Base-by-base conservation (phyloP, 345 rosid genomes). In the Cardamine occulta region DNA sequence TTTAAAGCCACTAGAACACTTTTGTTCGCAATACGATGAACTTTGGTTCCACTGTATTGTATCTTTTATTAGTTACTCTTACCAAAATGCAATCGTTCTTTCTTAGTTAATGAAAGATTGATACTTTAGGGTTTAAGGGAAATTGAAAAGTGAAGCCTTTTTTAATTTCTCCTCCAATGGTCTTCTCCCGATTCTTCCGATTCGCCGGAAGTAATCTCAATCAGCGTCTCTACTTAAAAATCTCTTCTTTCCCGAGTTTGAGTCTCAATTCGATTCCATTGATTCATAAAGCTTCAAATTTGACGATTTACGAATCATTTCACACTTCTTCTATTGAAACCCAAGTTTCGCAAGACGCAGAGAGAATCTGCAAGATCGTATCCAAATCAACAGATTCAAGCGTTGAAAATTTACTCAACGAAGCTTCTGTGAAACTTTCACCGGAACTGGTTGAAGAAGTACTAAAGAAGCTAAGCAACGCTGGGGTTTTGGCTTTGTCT, bases 401-500 rank as follows among this genome's bases (percentile, higher is more conserved):
- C 57, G 32, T 80, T 7, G 84, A 69, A 10, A 47, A 57, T 4
- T 49, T 82, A 11, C 90, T 94, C n/a, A 68, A 77, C 73, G 62
- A 76, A 7, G 85, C 87, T 62, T 80, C 85, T 0, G 44, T 88
- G 12, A 66, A 84, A 31, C 84, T 85, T 12, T 78, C 97, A 1
- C 86, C 91, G 19, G 18, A 66, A 2, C 80, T 87, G 32, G 77
- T 87, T 31, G 74, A 76, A 5, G 87, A 85, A 79, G 91, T 88
- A n/a, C 68, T 88, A 71, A 88, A 85, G 82, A 84, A 84, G 82
- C 84, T 93, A 21, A 88, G 89, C 86, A 91, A 91, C 72, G 93
- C 90, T 0, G 97, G 97, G 17, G 81, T 77, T 44, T 77, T 88
- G 1, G 94, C 96, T 4, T 76, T 87, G 44, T 87, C 90, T 14